phyloP scores from a whole-genome alignment of 306 rosid genomes.

The Astragalus membranaceus region DNA sequence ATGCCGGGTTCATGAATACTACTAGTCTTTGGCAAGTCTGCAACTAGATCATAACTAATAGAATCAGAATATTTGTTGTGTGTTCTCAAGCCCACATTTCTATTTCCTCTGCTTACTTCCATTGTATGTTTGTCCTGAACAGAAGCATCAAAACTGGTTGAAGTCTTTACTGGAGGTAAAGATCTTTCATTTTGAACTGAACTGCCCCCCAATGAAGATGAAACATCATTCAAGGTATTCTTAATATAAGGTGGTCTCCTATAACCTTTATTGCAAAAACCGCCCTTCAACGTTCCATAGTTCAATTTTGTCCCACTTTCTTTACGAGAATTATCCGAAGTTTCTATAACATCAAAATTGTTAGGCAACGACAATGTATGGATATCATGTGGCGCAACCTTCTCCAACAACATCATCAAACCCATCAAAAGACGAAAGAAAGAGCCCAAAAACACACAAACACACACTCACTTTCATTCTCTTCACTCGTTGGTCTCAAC shows the following conservation, averaged over 20 bases:
- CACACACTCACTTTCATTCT: slow-evolving; percentile 1
- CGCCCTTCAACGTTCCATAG: slow-evolving; percentile 69
- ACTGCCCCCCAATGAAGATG: slow-evolving; percentile 24
- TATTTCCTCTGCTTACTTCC: too few species aligned
- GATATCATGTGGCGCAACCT: not conserved
- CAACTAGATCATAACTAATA: slow-evolving; percentile 23
- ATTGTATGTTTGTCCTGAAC: too few species aligned
- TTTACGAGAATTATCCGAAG: slow-evolving; percentile 21
- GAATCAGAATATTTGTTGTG: slow-evolving; percentile 32
- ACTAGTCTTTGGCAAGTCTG: slow-evolving; percentile 21
- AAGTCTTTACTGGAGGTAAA: too few species aligned
- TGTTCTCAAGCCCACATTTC: too few species aligned
- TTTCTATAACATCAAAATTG: too few species aligned
- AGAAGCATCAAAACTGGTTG: too few species aligned
- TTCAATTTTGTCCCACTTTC: slow-evolving; percentile 44
- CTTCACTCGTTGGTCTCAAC: not conserved
- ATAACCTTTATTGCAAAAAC: slow-evolving; percentile 63
- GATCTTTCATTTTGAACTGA: too few species aligned
- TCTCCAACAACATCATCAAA: slow-evolving; percentile 14
- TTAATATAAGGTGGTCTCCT: slow-evolving; percentile 41
- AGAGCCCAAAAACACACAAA: not conserved
- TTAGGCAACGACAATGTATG: slow-evolving; percentile 15
- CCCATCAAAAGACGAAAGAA: slow-evolving; percentile 3
- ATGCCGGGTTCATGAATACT: slow-evolving; percentile 11
- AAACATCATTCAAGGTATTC: slow-evolving; percentile 26